Percentiles rank a stretch among this genome's conserved stretches.
These are phyloP conservation scores for Mucor saturninus DNA, from an alignment of 371 early-diverging fungal species.

Conservation along the genomic window DNA sequence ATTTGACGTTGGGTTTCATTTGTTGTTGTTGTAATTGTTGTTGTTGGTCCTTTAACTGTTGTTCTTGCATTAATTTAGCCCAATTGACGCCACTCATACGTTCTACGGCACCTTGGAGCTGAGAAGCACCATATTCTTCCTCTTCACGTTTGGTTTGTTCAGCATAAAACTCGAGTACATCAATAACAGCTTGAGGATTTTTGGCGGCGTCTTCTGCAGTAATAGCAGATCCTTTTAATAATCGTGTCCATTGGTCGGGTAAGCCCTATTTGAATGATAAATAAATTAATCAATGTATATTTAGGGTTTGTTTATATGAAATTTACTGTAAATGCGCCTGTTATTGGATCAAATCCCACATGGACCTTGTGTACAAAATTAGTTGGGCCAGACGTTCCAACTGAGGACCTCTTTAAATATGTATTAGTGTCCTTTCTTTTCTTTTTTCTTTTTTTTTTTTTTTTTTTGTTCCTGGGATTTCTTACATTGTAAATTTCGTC, in stretches of 20 bases:
- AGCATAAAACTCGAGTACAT: conserved; percentile 96
- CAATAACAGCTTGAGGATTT: conserved; percentile 97
- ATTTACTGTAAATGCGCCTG: conserved; percentile 88
- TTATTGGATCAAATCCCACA: conserved; percentile 92
- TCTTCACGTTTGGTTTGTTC: conserved; percentile 70
- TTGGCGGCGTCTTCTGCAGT: conserved; percentile 94
- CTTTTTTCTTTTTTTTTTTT: conserved; percentile 2
- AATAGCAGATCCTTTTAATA: conserved; percentile 89
- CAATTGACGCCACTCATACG: conserved; percentile 33
- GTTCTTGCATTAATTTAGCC: conserved; percentile 35
- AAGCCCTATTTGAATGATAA: conserved; percentile 65
- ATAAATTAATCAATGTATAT: not conserved
- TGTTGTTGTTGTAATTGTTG: conserved; percentile 8
- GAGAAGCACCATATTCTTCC: conserved; percentile 51
- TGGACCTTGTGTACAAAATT: conserved; percentile 94
- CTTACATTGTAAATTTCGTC: conserved; percentile 89
- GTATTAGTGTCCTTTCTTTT: not conserved
- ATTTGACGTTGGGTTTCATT: conserved; percentile 20
- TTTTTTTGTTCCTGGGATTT: not conserved
- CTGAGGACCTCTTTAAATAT: conserved; percentile 70
- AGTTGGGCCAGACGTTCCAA: conserved; percentile 89
- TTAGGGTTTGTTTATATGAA: not conserved
- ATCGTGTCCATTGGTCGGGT: conserved; percentile 91
- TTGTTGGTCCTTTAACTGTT: conserved; percentile 1
- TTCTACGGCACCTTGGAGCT: conserved; percentile 37